Evolutionary conservation across 768 basidiomycete genomes (phyloP).

Genomic region (Lentinula lateritia): DNA sequence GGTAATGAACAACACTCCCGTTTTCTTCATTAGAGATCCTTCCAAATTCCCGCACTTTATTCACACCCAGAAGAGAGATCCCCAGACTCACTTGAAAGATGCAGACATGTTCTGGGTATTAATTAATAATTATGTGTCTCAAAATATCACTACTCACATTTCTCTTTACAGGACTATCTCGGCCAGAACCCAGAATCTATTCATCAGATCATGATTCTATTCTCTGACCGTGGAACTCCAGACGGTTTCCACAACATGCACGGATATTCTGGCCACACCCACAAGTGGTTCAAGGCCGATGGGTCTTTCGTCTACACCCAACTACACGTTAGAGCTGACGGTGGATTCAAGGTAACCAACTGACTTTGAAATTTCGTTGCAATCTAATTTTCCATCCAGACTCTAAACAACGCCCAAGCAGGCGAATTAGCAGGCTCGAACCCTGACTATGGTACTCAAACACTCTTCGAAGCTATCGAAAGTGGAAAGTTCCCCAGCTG

Average conservation of each 20-base stretch:
- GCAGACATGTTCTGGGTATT: constrained; percentile 77
- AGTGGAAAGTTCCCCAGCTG: constrained; percentile 76
- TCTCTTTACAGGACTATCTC: constrained; percentile 71
- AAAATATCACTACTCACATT: neutral
- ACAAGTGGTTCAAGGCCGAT: constrained; percentile 80
- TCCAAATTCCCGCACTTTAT: constrained; percentile 93
- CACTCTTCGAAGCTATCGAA: constrained; percentile 80
- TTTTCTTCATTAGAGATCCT: constrained; percentile 86
- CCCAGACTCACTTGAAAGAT: constrained; percentile 89
- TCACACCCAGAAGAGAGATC: constrained; percentile 89
- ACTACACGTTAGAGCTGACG: constrained; percentile 73
- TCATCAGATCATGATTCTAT: constrained; percentile 84
- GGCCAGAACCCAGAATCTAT: constrained; percentile 85
- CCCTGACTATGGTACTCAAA: constrained; percentile 80
- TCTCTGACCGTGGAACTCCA: constrained; percentile 95
- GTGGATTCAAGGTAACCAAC: constrained; percentile 68
- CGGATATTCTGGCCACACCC: constrained; percentile 92
- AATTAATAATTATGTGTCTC: constrained; percentile 7
- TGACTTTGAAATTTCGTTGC: constrained; percentile 1
- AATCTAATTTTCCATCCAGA: constrained; percentile 33
- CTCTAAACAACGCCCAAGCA: constrained; percentile 65
- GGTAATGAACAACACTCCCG: constrained; percentile 90
- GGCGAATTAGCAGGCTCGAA: constrained; percentile 62
- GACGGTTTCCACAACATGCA: constrained; percentile 84
- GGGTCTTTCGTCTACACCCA: constrained; percentile 85